phyloP scores from a whole-genome alignment of 1,284 basidiomycete species.

The Somion occarium region DNA sequence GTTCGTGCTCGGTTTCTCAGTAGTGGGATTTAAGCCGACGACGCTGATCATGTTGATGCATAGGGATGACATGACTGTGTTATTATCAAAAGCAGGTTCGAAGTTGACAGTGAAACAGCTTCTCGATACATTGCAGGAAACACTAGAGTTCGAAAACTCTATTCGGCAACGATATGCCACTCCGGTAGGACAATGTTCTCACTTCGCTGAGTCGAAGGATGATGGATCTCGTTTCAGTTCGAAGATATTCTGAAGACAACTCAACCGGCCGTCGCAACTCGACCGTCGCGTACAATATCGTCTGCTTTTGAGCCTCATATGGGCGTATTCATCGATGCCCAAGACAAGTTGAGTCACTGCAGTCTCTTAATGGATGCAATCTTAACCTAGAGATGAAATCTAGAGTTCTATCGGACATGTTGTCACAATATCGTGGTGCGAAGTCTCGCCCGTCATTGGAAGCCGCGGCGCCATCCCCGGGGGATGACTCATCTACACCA shows the following conservation, averaged over 20 bases:
- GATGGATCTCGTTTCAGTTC: slow-evolving; percentile 25
- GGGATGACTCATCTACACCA: slow-evolving; percentile 45
- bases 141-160: slow-evolving; percentile 80
- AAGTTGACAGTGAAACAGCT: slow-evolving; percentile 73
- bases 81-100: slow-evolving; percentile 67
- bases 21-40: background rate
- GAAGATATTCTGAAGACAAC: slow-evolving; percentile 56
- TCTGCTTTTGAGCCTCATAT: slow-evolving; percentile 91
- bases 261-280: slow-evolving; percentile 40
- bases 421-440: slow-evolving; percentile 69
- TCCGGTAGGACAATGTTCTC: slow-evolving; percentile 45
- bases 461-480: slow-evolving; percentile 34
- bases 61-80: slow-evolving; percentile 66
- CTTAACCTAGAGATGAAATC: background rate
- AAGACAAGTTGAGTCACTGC: slow-evolving; percentile 69
- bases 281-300: slow-evolving; percentile 65
- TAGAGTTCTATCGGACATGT: slow-evolving; percentile 78
- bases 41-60: slow-evolving; percentile 1
- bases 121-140: slow-evolving; percentile 81
- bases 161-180: slow-evolving; percentile 78
- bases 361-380: background rate
- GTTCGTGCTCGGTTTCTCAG: slow-evolving; percentile 33
- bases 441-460: slow-evolving; percentile 70
- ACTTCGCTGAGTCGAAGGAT: background rate
- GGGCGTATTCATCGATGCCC: slow-evolving; percentile 91